Base-by-base conservation (phyloP, 2,329 filamentous ascomycete species). In the Aureobasidium sp. region DNA sequence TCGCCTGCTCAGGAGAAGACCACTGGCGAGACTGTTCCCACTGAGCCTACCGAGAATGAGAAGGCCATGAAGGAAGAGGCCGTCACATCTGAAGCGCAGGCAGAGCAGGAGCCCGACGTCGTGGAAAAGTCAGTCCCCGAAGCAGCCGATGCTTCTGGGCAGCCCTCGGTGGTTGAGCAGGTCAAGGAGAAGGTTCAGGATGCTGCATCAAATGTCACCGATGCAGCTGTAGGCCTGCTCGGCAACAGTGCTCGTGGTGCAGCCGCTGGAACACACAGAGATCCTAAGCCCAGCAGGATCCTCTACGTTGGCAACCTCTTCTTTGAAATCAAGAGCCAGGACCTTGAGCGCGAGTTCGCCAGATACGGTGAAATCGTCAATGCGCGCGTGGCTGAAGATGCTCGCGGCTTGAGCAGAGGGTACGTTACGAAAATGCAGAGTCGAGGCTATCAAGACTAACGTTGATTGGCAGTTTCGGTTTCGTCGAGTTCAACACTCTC, bases 281-380 rank as follows among this genome's bases (percentile, higher is more conserved):
- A 63, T 63, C 41, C 59, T 65, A 36, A 60, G 67, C n/a, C 75
- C 75, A 20, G 77, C 55, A 74, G 75, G 65, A 81, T 77, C 8
- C 68, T 90, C 63, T 90, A 87, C 69, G 70, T 90, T 65, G 86
- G 85, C 64, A 90, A 90, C 73, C 75, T 90, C 50, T 85, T 84
- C 72, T 90, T 85, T 71, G 86, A 90, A 70, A 81, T 87, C 62
- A 85, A 81, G 6, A 79, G 82, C 6, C 79, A 82, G 34, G 82
- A 87, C 66, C 68, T 91, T 51, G 77, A 79, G 67, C 78, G 80
- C 56, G 81, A 85, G 50, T 87, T 89, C 70, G 72, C 76, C 64
- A 78, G 81, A 52, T 86, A 84, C 75, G 81, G 87, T 53, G 73
- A 76, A 12, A 75, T 90, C 63, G 69, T 77, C 51, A 77, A 75